Evolutionary conservation across 139 green algal genomes (phyloP).

Genomic region (Asterochloris sp.): DNA sequence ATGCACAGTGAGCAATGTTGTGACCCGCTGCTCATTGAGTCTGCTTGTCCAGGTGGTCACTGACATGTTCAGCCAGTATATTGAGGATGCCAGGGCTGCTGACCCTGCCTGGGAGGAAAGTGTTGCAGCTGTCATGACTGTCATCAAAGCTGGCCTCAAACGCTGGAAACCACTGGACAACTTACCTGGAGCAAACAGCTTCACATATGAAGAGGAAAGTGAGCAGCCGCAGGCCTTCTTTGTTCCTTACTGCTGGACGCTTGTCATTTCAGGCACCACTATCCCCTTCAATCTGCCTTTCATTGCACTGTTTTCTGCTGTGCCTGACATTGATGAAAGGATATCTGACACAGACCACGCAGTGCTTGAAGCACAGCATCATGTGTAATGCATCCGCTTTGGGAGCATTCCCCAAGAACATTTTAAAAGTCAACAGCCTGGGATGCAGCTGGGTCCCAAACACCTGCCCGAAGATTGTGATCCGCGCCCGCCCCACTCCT

Average conservation of each 20-base stretch:
- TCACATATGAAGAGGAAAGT: conserved; percentile 68
- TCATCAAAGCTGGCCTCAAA: conserved; percentile 32
- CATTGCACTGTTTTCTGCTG: conserved; percentile 32
- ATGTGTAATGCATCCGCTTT: too few relatives aligned
- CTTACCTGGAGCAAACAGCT: conserved; percentile 21
- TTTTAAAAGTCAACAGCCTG: too few relatives aligned
- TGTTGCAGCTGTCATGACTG: conserved; percentile 33
- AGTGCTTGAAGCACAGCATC: too few relatives aligned
- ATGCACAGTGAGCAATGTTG: background rate
- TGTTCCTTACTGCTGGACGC: conserved; percentile 65
- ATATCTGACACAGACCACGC: background rate
- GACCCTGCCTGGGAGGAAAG: conserved; percentile 19
- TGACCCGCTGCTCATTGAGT: background rate
- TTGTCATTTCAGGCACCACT: conserved; percentile 25
- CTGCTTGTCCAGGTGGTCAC: conserved; percentile 27
- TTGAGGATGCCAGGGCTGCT: conserved; percentile 40
- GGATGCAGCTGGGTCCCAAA: too few relatives aligned
- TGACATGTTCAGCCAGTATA: conserved; percentile 56
- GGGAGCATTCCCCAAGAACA: too few relatives aligned
- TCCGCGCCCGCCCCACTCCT: too few relatives aligned
- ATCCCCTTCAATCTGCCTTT: conserved; percentile 27
- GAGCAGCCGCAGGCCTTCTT: conserved; percentile 69
- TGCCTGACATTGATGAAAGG: background rate
- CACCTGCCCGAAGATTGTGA: too few relatives aligned
- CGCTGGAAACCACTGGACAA: background rate